Percentiles rank a stretch among this genome's conserved stretches.
These are phyloP conservation scores for Saururus chinensis DNA, from an alignment of 164 flowering plant genomes.

Conservation along the genomic window DNA sequence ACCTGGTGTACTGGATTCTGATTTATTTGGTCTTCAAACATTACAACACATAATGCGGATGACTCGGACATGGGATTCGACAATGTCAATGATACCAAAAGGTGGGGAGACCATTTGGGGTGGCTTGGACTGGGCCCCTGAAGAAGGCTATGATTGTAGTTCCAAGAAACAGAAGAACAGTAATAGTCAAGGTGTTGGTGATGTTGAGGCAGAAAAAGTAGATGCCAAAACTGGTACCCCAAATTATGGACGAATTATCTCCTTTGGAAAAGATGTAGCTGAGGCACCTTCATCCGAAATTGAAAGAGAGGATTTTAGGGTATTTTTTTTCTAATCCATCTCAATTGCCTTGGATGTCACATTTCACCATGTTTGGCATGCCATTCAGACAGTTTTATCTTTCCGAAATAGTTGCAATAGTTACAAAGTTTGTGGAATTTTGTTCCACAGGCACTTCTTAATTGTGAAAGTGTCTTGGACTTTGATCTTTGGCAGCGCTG, in stretches of 20 bases:
- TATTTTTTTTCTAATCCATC: constrained; percentile 14
- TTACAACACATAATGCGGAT: constrained; percentile 79
- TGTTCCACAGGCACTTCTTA: too few species aligned
- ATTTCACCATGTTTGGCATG: not conserved
- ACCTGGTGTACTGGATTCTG: constrained; percentile 71
- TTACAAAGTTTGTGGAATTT: too few species aligned
- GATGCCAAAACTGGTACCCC: constrained; percentile 16
- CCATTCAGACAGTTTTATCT: not conserved
- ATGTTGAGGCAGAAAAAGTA: constrained; percentile 9
- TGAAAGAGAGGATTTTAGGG: constrained; percentile 67
- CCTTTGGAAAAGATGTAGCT: constrained; percentile 77
- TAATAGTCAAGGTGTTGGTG: constrained; percentile 17
- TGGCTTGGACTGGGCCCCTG: constrained; percentile 91
- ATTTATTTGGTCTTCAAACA: constrained; percentile 66
- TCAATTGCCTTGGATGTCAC: not conserved
- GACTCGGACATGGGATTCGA: constrained; percentile 96
- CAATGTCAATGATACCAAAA: constrained; percentile 96
- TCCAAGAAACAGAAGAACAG: constrained; percentile 31
- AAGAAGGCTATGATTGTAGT: constrained; percentile 41
- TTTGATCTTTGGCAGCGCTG: too few species aligned
- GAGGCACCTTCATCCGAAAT: constrained; percentile 48
- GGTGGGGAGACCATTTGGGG: constrained; percentile 98
- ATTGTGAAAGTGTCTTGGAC: too few species aligned
- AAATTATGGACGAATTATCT: constrained; percentile 74
- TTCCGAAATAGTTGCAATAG: too few species aligned